Evolutionary conservation across 2,329 filamentous ascomycete genomes (phyloP).

Genomic region (Xylaria sp.): DNA sequence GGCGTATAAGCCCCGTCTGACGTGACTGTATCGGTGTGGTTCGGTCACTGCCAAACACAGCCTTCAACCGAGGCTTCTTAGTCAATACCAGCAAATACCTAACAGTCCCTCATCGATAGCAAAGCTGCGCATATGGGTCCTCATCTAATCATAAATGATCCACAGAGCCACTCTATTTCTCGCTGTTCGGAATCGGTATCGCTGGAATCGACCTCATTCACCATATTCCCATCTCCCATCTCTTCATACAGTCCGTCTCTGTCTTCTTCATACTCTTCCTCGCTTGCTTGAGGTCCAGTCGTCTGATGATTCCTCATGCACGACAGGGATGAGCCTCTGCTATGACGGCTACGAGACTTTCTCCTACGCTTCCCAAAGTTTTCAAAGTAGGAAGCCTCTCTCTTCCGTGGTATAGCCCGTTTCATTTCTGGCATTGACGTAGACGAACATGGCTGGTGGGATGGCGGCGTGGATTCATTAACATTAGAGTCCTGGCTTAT

Average conservation of each 20-base stretch:
- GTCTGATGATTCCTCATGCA: neutral
- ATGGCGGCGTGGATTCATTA: constrained; percentile 15
- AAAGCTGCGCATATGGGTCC: neutral
- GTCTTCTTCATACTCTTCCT: constrained; percentile 10
- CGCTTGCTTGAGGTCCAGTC: neutral
- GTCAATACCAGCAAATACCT: neutral
- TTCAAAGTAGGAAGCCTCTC: constrained; percentile 41
- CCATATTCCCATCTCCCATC: constrained; percentile 11
- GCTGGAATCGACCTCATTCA: neutral
- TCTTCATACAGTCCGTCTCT: neutral
- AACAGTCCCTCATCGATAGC: neutral
- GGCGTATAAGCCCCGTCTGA: neutral
- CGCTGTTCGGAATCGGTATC: neutral
- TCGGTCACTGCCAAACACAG: neutral
- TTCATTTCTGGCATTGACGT: constrained; percentile 3
- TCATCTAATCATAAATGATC: neutral
- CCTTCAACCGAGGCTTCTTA: neutral
- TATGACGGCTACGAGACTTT: neutral
- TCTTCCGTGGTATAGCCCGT: constrained; percentile 26
- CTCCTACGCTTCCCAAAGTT: constrained; percentile 39
- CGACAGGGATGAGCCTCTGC: neutral
- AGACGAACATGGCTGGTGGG: neutral
- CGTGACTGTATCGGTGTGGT: neutral
- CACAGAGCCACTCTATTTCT: neutral
- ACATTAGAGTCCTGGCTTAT: constrained; percentile 8